Base-by-base conservation (phyloP, 176 grass and related monocot genomes). In the Lolium rigidum region DNA sequence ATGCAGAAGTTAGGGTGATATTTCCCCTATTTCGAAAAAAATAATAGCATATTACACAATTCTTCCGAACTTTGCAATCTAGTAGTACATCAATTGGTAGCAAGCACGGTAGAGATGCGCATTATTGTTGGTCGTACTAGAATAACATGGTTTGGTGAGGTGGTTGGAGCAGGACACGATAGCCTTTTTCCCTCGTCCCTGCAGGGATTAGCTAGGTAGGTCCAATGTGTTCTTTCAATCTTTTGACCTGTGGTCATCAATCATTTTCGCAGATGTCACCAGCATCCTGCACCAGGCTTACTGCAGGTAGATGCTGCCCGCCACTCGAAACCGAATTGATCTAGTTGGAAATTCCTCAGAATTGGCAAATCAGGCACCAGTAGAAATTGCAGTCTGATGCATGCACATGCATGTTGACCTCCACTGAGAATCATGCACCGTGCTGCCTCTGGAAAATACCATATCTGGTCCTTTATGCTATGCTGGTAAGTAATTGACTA, bases 141-240 rank as follows among this genome's bases (percentile, higher is more conserved):
- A n/a, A 82, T 41, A 44, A 71, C 50, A 54, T 64, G 61, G 61
- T 55, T 56, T 83, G 83, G 60, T 85, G 73, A 77, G 73, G 47
- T 76, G 20, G 82, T 66, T 85, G 74, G n/a, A 49, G 46, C 72
- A 39, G 65, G 57, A 9, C 44, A 67, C 18, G 60, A 24, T 68
- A 52, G 72, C 67, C 38, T 46, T 59, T 48, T 60, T 60, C 4
- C 21, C 68, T 61, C 61, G 81, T 73, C 66, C 20, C 38, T 12
- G 24, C 62, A 25, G 18, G 50, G 22, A 10, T 62, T 66, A 62
- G 74, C 74, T 35, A 65, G 46, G 46, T 66, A 66, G 44, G 16
- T 64, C 72, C 72, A 25, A 7, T 51, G 47, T 28, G 65, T 7
- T 38, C 46, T 57, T 69, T 17, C 31, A 22, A 26, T 55, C 35